Conservation (phyloP, 2,329 filamentous ascomycete genomes). For the Byssoonygena ceratinophila region DNA sequence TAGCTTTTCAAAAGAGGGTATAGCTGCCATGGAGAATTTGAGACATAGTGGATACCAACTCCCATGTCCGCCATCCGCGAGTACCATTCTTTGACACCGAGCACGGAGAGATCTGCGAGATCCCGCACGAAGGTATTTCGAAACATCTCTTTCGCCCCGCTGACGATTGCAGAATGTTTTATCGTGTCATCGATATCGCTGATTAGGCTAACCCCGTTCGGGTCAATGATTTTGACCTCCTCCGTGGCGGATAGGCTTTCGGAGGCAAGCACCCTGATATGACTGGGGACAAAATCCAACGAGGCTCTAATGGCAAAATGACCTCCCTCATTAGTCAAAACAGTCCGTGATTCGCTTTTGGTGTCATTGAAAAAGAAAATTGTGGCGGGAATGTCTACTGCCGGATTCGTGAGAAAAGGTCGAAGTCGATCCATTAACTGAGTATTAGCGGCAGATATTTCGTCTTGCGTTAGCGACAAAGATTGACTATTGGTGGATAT, state of each 20-base stretch:
- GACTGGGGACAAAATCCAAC: constrained; percentile 80
- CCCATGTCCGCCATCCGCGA: constrained; percentile 63
- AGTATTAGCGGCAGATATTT: constrained; percentile 68
- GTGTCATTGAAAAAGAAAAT: constrained; percentile 89
- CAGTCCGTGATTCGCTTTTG: constrained; percentile 70
- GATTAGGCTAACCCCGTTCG: constrained; percentile 76
- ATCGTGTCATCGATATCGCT: constrained; percentile 97
- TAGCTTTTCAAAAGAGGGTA: constrained; percentile 81
- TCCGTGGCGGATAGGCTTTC: constrained; percentile 75
- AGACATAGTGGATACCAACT: constrained; percentile 89
- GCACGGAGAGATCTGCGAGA: constrained; percentile 66
- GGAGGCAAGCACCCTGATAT: constrained; percentile 76
- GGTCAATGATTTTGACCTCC: constrained; percentile 64
- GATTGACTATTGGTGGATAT: constrained; percentile 43
- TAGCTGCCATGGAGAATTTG: constrained; percentile 98
- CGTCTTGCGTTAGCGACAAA: constrained; percentile 58
- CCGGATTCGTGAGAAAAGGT: constrained; percentile 79
- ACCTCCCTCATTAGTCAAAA: constrained; percentile 75
- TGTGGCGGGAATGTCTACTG: constrained; percentile 67
- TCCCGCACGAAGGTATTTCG: constrained; percentile 91
- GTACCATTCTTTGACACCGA: constrained; percentile 89
- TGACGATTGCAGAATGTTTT: constrained; percentile 83
- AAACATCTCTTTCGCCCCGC: constrained; percentile 86
- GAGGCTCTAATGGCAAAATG: constrained; percentile 75
- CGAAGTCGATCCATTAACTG: constrained; percentile 79